phyloP scores from a whole-genome alignment of 73 alveolate genomes.

The Stentor coeruleus region DNA sequence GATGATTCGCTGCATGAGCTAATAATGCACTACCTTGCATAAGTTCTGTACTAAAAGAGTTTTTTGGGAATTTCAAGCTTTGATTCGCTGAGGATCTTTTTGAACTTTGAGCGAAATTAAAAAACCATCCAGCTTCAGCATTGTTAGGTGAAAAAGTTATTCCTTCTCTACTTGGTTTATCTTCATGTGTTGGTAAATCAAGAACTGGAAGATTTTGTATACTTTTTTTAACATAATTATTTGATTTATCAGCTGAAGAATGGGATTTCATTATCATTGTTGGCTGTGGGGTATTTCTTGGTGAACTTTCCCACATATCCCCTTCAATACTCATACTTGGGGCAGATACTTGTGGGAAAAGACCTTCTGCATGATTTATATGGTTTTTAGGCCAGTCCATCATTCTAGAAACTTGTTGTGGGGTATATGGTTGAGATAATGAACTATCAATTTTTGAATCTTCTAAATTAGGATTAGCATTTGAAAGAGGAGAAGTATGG shows the following conservation, averaged over 20 bases:
- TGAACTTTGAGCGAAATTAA: background rate
- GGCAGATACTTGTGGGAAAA: conserved; percentile 23
- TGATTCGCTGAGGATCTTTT: conserved; percentile 8
- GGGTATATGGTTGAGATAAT: background rate
- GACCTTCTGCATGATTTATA: conserved; percentile 2
- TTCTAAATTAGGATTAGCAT: background rate
- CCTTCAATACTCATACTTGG: conserved; percentile 21
- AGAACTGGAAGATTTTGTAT: background rate
- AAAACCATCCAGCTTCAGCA: background rate
- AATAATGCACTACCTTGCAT: conserved; percentile 14
- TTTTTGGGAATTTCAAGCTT: background rate
- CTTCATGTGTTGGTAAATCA: conserved; percentile 23
- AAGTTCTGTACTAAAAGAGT: conserved; percentile 9
- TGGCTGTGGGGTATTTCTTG: background rate
- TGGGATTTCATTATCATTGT: background rate
- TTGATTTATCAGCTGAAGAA: background rate
- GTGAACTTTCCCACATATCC: conserved; percentile 21
- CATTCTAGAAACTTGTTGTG: conserved; percentile 20
- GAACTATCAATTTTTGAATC: background rate
- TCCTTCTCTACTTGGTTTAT: conserved; percentile 11
- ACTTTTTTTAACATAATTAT: background rate
- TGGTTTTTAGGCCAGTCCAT: conserved; percentile 22
- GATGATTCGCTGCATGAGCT: conserved; percentile 23
- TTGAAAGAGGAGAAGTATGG: background rate
- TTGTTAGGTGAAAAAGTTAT: conserved; percentile 19